These are phyloP conservation scores for Trichoderma hamatum DNA, from an alignment of 2,329 filamentous ascomycete species.

Conservation along the genomic window DNA sequence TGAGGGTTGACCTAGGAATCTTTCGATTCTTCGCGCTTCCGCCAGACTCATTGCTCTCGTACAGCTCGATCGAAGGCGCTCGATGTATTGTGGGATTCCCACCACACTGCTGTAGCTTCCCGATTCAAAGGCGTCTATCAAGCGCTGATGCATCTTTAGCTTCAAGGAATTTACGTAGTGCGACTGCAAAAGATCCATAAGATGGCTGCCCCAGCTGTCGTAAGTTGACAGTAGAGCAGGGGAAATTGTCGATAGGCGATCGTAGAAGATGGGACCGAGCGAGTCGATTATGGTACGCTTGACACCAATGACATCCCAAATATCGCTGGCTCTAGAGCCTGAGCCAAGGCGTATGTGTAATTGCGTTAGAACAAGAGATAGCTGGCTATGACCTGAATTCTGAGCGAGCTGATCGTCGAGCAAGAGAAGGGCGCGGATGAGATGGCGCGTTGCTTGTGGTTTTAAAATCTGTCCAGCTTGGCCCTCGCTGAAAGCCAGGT, in stretches of 20 bases:
- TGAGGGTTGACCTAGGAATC: slow-evolving; percentile 47
- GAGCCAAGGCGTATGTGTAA: slow-evolving; percentile 57
- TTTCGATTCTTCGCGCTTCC: slow-evolving; percentile 53
- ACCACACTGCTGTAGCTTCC: slow-evolving; percentile 56
- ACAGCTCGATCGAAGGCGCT: slow-evolving; percentile 52
- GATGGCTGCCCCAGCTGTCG: slow-evolving; percentile 40
- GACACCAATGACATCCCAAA: slow-evolving; percentile 56
- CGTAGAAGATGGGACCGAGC: slow-evolving; percentile 57
- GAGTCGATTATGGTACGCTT: slow-evolving; percentile 63
- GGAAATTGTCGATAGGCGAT: slow-evolving; percentile 56
- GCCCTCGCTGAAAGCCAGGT: slow-evolving; percentile 34
- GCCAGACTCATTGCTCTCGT: slow-evolving; percentile 56
- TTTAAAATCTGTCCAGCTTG: neutral
- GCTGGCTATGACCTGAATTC: slow-evolving; percentile 50
- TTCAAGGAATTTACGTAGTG: slow-evolving; percentile 53
- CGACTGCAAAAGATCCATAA: slow-evolving; percentile 48
- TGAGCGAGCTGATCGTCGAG: slow-evolving; percentile 53
- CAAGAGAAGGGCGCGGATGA: slow-evolving; percentile 54
- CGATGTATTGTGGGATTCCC: slow-evolving; percentile 50
- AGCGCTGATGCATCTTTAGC: slow-evolving; percentile 47
- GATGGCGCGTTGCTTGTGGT: slow-evolving; percentile 33
- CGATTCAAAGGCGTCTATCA: slow-evolving; percentile 53
- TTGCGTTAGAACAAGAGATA: slow-evolving; percentile 55
- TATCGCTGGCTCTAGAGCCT: slow-evolving; percentile 48
- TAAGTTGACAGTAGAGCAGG: slow-evolving; percentile 45